These are phyloP conservation scores for Angomonas ambiguus DNA, from an alignment of 208 protist genomes.

Conservation along the genomic window DNA sequence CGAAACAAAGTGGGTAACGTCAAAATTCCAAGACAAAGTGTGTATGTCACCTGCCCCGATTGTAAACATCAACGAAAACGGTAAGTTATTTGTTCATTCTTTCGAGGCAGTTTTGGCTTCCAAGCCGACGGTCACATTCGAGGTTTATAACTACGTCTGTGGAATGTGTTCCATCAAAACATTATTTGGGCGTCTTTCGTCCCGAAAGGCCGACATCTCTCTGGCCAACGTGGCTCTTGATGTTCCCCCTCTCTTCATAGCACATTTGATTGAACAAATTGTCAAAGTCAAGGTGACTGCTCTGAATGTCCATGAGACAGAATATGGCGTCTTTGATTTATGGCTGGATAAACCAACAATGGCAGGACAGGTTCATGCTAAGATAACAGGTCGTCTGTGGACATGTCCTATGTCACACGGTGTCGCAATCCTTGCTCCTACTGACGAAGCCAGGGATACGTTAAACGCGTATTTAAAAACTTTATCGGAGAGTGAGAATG, in stretches of 20 bases:
- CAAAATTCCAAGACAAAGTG: constrained; percentile 13
- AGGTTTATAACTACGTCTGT: constrained; percentile 61
- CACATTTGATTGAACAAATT: constrained; percentile 65
- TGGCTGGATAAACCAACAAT: constrained; percentile 69
- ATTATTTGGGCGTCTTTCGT: constrained; percentile 57
- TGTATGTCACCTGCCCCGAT: constrained; percentile 40
- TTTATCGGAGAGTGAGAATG: constrained; percentile 29
- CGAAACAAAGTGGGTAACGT: constrained; percentile 15
- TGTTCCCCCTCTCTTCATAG: constrained; percentile 58
- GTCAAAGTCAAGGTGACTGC: constrained; percentile 44
- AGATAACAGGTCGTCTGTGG: constrained; percentile 42
- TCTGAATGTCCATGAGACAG: constrained; percentile 28
- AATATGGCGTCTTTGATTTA: constrained; percentile 35
- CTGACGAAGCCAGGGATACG: constrained; percentile 41
- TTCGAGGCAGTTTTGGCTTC: constrained; percentile 27
- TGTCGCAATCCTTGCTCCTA: constrained; percentile 48
- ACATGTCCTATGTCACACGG: constrained; percentile 63
- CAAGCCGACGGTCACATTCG: constrained; percentile 29
- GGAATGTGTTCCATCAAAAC: constrained; percentile 43
- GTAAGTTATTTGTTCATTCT: constrained; percentile 50
- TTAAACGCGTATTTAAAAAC: constrained; percentile 37
- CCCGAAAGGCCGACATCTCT: constrained; percentile 46
- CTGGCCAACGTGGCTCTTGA: constrained; percentile 50
- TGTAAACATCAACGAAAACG: constrained; percentile 23
- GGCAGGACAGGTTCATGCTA: constrained; percentile 23